These are phyloP conservation scores for Orychophragmus violaceus DNA, from an alignment of 345 rosid species.

Conservation along the genomic window DNA sequence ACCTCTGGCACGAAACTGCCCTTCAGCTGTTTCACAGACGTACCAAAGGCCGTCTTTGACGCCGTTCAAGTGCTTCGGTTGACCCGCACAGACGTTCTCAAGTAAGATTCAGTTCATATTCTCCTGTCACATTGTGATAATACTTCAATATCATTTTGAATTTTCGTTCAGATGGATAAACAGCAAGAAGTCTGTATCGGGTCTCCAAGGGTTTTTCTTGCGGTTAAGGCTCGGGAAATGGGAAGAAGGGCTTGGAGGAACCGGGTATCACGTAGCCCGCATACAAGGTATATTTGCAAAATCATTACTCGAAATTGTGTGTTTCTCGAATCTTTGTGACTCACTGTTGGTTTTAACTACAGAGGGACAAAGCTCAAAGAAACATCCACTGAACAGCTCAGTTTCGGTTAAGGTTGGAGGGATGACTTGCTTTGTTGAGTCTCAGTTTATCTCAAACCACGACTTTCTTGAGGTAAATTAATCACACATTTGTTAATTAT, in stretches of 20 bases:
- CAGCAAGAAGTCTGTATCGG: constrained; percentile 36
- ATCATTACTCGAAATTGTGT: not conserved
- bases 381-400: constrained; percentile 22
- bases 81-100: constrained; percentile 61
- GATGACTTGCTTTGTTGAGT: constrained; percentile 50
- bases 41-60: constrained; percentile 47
- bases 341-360: not conserved
- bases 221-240: constrained; percentile 79
- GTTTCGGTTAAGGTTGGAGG: constrained; percentile 56
- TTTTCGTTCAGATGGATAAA: constrained; percentile 51
- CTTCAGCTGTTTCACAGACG: constrained; percentile 26
- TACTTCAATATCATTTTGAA: not conserved
- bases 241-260: constrained; percentile 65
- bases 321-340: not conserved
- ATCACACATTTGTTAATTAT: not conserved
- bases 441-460: constrained; percentile 77
- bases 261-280: constrained; percentile 69
- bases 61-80: constrained; percentile 57
- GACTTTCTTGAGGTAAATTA: constrained; percentile 66
- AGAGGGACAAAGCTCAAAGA: constrained; percentile 23
- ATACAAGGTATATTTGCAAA: constrained; percentile 48
- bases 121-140: not conserved
- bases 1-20: constrained; percentile 34
- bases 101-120: constrained; percentile 38
- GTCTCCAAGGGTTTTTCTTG: constrained; percentile 69